Percentiles rank a stretch among this genome's conserved stretches.
Evolutionary conservation across 140 eudicot species (phyloP).

Genomic region (Flaveria floridana): DNA sequence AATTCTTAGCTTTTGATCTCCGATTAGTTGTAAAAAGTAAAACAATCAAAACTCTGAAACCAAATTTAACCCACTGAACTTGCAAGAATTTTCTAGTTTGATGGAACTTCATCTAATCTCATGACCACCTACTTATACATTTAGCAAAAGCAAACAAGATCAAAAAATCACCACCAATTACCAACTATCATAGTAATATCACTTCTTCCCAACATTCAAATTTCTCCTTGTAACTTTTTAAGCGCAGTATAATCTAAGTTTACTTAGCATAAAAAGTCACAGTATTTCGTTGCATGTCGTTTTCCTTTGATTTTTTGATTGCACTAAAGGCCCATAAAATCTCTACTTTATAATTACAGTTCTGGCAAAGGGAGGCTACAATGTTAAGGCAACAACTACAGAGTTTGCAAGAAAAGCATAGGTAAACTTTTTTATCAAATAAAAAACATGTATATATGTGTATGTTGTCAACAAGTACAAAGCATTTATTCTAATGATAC

Average conservation of each 20-base stretch:
- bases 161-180: neutral
- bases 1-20: neutral
- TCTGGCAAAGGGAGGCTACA: slow-evolving; percentile 75
- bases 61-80: neutral
- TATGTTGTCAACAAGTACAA: slow-evolving; percentile 2
- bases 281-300: neutral
- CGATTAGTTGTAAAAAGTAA: neutral
- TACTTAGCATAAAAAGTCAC: neutral
- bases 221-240: neutral
- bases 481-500: neutral
- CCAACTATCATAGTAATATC: neutral
- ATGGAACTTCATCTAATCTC: neutral
- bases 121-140: neutral
- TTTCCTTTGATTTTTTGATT: neutral
- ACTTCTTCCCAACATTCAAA: slow-evolving; percentile 12
- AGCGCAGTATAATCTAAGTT: neutral
- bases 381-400: slow-evolving; percentile 63
- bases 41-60: neutral
- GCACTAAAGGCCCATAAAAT: slow-evolving; percentile 7
- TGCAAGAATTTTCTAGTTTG: neutral
- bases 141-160: neutral
- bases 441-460: neutral
- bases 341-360: slow-evolving; percentile 41
- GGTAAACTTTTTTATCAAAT: slow-evolving; percentile 38
- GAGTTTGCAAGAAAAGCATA: slow-evolving; percentile 58